phyloP scores from a whole-genome alignment of 2,329 filamentous ascomycete species.

The Mycogone perniciosa region DNA sequence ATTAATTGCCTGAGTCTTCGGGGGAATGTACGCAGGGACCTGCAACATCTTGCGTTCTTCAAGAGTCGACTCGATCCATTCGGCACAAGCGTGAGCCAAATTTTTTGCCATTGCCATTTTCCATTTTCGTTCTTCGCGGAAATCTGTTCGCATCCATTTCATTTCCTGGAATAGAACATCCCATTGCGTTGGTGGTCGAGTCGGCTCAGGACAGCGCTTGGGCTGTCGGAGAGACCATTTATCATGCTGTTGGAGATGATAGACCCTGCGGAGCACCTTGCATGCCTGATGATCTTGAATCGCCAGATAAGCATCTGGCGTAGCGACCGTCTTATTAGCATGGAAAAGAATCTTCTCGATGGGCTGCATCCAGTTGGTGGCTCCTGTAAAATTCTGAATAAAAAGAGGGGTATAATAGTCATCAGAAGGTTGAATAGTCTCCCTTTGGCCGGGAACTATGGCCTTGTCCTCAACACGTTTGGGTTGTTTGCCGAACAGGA shows the following conservation, averaged over 20 bases:
- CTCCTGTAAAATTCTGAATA: constrained; percentile 50
- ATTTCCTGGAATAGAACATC: constrained; percentile 84
- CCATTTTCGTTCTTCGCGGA: constrained; percentile 90
- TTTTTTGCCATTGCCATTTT: constrained; percentile 76
- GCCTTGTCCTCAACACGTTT: constrained; percentile 43
- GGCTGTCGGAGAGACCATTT: constrained; percentile 90
- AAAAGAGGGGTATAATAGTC: constrained; percentile 61
- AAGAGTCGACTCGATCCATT: constrained; percentile 63
- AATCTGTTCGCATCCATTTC: constrained; percentile 98
- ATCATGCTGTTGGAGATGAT: constrained; percentile 82
- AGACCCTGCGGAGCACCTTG: constrained; percentile 77
- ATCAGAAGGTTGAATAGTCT: constrained; percentile 42
- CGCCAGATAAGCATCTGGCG: constrained; percentile 74
- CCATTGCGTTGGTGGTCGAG: constrained; percentile 70
- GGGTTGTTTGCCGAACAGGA: constrained; percentile 68
- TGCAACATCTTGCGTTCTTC: constrained; percentile 63
- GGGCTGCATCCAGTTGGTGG: constrained; percentile 54
- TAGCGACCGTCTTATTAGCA: constrained; percentile 85
- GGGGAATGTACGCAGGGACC: constrained; percentile 50
- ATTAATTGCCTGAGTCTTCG: constrained; percentile 25
- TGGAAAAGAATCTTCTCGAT: constrained; percentile 69
- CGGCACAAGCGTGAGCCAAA: constrained; percentile 74
- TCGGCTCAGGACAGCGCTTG: constrained; percentile 75
- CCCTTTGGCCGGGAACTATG: constrained; percentile 34
- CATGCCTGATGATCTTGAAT: constrained; percentile 84